A percentile compares a stretch with the other conserved stretches of the same genome.
Evolutionary conservation across 495 filamentous ascomycete genomes (phyloP).

Genomic region (Trichoderma reesei): DNA sequence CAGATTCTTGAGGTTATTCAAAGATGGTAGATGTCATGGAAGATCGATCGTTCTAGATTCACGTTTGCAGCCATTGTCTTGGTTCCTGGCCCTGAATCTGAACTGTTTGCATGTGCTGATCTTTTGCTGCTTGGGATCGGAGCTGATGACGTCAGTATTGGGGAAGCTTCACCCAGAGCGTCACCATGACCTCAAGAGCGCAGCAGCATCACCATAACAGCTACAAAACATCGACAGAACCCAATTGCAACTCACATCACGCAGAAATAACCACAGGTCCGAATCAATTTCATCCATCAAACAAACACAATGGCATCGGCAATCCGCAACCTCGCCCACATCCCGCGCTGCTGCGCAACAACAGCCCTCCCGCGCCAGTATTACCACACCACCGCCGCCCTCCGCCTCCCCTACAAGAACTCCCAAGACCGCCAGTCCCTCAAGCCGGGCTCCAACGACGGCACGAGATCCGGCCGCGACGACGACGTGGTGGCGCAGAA

Average conservation of each 20-base stretch:
- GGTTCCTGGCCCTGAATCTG: no score
- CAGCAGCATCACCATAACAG: not conserved
- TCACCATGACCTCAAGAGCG: conserved; percentile 1
- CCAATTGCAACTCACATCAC: not conserved
- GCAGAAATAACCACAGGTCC: not conserved
- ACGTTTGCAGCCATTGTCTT: no score
- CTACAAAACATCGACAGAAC: not conserved
- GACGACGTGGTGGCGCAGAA: conserved; percentile 26
- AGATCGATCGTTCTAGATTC: no score
- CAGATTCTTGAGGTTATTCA: no score
- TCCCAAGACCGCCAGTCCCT: conserved; percentile 33
- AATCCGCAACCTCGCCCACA: not conserved
- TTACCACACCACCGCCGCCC: conserved; percentile 18
- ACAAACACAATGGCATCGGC: not conserved
- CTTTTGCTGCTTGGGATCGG: no score
- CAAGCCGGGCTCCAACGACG: conserved; percentile 28
- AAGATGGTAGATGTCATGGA: no score
- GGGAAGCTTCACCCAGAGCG: not conserved
- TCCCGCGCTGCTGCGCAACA: not conserved
- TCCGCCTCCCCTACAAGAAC: conserved; percentile 25
- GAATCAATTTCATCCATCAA: not conserved
- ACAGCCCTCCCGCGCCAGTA: not conserved
- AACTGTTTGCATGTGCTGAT: no score
- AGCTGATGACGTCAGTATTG: not conserved
- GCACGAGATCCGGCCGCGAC: conserved; percentile 28